Base-by-base conservation (phyloP, 176 grass and related monocot species). In the Cymbopogon citratus region DNA sequence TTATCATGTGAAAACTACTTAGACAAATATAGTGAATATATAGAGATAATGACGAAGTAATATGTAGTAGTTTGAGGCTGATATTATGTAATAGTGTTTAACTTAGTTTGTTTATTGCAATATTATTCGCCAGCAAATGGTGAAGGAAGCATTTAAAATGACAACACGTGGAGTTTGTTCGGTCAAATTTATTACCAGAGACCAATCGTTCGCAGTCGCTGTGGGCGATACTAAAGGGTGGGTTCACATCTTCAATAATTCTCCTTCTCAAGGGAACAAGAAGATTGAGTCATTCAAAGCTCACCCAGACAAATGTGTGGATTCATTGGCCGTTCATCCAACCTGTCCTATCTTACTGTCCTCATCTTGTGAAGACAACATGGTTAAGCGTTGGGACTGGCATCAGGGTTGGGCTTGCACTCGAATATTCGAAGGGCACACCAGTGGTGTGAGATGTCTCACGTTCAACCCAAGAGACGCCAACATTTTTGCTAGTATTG, bases 331-430 rank as follows among this genome's bases (percentile, higher is more conserved):
- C 16, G 86, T 92, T 45, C 90, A 92, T 59, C 86, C 86, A 60
- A 92, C 69, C 9, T 69, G 83, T 11, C 90, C 90, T 45, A 86
- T 86, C 63, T 73, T 92, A 56, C 75, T 92, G 19, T 92, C 90
- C 25, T 83, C 90, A 12, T 89, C 90, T 75, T 57, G 7, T 24
- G 7, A 80, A 36, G 90, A 89, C 72, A 80, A 62, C 68, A 31
- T 86, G 83, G 86, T 92, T 57, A 92, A 89, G 38, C 79, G 89
- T 72, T 92, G 90, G 90, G 86, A 92, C 67, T 89, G 86, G 90
- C 83, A 92, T 36, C 85, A 86, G 49, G 67, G 69, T 39, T 92
- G 86, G 86, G 72, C 71, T 7, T 92, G 90, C 54, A 89, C 83
- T 74, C 83, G 88, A 79, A 92, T 82, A 63, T 92, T 92, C 63